phyloP scores from a whole-genome alignment of 305 asterid species.

The Plantago lanceolata region DNA sequence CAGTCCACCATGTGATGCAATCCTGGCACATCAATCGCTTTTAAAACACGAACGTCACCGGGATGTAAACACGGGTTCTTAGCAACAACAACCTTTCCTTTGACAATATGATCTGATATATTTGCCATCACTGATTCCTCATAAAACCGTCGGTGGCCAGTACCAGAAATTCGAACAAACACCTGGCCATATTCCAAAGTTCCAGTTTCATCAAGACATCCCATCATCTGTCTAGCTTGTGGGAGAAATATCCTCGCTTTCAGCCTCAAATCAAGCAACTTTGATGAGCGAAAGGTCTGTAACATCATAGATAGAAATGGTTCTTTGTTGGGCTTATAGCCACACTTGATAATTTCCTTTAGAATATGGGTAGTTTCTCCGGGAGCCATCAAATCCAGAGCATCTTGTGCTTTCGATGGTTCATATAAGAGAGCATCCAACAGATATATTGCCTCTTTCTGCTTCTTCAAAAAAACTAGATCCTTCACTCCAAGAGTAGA shows the following conservation, averaged over 20 bases:
- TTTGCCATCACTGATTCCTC: slow-evolving; percentile 27
- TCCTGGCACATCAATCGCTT: slow-evolving; percentile 48
- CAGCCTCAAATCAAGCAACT: slow-evolving; percentile 57
- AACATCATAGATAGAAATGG: slow-evolving; percentile 88
- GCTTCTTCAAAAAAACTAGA: slow-evolving; percentile 47
- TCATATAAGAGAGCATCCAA: slow-evolving; percentile 55
- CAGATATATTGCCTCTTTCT: slow-evolving; percentile 69
- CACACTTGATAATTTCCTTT: slow-evolving; percentile 68
- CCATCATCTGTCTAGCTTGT: slow-evolving; percentile 71
- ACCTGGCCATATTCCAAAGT: slow-evolving; percentile 72
- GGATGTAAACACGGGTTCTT: slow-evolving; percentile 92
- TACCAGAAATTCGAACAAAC: slow-evolving; percentile 56
- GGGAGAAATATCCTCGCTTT: slow-evolving; percentile 64
- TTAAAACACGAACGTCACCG: slow-evolving; percentile 79
- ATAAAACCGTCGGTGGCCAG: slow-evolving; percentile 30
- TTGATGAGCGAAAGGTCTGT: slow-evolving; percentile 60
- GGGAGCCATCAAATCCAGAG: slow-evolving; percentile 64
- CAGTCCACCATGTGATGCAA: slow-evolving; percentile 88
- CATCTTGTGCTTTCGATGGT: slow-evolving; percentile 58
- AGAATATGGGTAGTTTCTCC: slow-evolving; percentile 69
- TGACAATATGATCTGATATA: slow-evolving; percentile 18
- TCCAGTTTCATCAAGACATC: slow-evolving; percentile 79
- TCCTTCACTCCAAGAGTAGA: slow-evolving; percentile 74
- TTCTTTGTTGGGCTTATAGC: slow-evolving; percentile 60
- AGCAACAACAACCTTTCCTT: slow-evolving; percentile 62